These are phyloP conservation scores for Jatropha multifida DNA, from an alignment of 441 rosid species.

Conservation along the genomic window DNA sequence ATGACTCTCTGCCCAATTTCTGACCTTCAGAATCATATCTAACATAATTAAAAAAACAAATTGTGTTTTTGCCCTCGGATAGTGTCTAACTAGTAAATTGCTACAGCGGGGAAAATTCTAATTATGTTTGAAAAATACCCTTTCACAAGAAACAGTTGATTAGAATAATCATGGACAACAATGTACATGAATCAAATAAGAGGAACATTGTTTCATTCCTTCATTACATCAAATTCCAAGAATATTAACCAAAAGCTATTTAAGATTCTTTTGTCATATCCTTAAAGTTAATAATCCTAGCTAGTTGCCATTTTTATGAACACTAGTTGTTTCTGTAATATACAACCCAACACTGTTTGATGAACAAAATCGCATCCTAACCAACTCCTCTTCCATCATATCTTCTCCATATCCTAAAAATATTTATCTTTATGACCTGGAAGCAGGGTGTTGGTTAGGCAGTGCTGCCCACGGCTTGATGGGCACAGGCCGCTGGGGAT, in stretches of 20 bases:
- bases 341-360: conserved; percentile 10
- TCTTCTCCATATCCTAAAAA: background rate
- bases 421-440: conserved; percentile 31
- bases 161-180: too few species aligned
- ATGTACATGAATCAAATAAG: too few species aligned
- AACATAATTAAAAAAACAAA: too few species aligned
- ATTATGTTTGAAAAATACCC: too few species aligned
- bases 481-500: conserved; percentile 33
- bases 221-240: background rate
- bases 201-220: too few species aligned
- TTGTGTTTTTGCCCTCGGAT: too few species aligned
- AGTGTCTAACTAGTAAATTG: too few species aligned
- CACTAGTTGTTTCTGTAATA: conserved; percentile 1
- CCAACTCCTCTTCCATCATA: background rate
- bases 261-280: conserved; percentile 19
- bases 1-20: background rate
- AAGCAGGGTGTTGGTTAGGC: conserved; percentile 36
- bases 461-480: conserved; percentile 57
- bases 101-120: too few species aligned
- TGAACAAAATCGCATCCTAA: conserved; percentile 14
- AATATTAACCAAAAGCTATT: background rate
- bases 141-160: too few species aligned
- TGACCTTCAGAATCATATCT: too few species aligned
- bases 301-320: background rate
- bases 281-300: conserved; percentile 10